Evolutionary conservation across 2,329 filamentous ascomycete genomes (phyloP), one percentile per base, ranked within the genome.

Genomic region (Apiospora rasikravindrae): DNA sequence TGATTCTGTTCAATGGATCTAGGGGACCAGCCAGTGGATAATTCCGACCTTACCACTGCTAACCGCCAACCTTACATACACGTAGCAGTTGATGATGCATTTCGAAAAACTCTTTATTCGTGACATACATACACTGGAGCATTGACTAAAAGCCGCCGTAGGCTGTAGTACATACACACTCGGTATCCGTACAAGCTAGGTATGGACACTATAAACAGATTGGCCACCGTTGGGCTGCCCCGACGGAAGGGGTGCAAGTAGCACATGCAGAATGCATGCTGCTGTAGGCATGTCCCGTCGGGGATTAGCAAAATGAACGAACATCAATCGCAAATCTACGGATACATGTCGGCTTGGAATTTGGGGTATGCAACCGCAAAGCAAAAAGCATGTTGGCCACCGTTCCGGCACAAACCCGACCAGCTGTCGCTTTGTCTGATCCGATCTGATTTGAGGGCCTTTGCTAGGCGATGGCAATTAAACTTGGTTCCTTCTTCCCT

Each of bases 71-170:
- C 26, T 29, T 40, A 64, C 33, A 37, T n/a, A 40, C 33, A 40
- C 33, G 33, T 64, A 24, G 57, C 33, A 64, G 33, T 37, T n/a
- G 57, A 64, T n/a, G 57, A 64, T 64, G 57, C 57, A n/a, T 24
- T 64, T 29, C 45, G n/a, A 37, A 33, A 64, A 64, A 64, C 57
- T 64, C 57, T 64, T 64, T 40, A 40, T 24, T 64, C 57, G 33
- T 64, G 57, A 64, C 57, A 64, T 64, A 33, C 29, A 33, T n/a
- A n/a, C 57, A 64, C 57, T 24, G 57, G 57, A 64, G 57, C 29
- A n/a, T 40, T n/a, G 19, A 40, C 57, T n/a, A 64, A n/a, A 64
- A n/a, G 29, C 57, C 29, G 33, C 3, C 33, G 33, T 22, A 33
- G 26, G 29, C 53, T 61, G 26, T 57, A 33, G n/a, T n/a, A n/a